Base-by-base conservation (phyloP, 1,139 yeast genomes). In the Lodderomyces elongisporus region DNA sequence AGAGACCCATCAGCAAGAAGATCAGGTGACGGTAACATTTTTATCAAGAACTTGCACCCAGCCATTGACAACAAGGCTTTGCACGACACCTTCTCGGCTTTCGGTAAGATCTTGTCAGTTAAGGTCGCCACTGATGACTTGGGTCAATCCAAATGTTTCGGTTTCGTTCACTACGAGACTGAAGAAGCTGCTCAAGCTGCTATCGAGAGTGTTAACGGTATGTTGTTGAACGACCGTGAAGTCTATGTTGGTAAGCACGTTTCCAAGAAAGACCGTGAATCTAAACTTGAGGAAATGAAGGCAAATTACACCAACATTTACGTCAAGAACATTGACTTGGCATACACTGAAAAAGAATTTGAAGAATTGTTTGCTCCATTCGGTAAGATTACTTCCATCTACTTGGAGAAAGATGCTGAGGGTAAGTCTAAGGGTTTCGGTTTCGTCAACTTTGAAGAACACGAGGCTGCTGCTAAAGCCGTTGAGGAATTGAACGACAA, bases 41-140 rank as follows among this genome's bases (percentile, higher is more conserved):
- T 85, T 78, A 91, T 91, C 74, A 91, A 91, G 81, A 93, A 91
- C 79, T 80, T 91, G 70, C 96, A 91, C 66, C 94, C 96, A 41
- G 95, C 89, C 56, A 91, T 91, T 57, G 99, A 91, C 70, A 91
- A 91, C 87, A 91, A 91, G 78, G 95, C 96, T 54, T 78, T 91
- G 56, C 95, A 89, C 69, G 98, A 91, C 63, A 91, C 98, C 43
- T 91, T 91, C 72, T 79, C 95, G 47, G 95, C 95, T 45, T 93
- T 91, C 58, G 99, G 99, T 63, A 83, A 77, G 61, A 89, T 93
- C 51, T 74, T 91, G 67, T 89, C 97, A 37, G 88, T 96, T 73
- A 91, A 91, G 77, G 94, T 91, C 59, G 98, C 97, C 51, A 81
- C 91, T 50, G 97, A 91, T 63, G 93, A 81, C 63, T 68, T 75